Base-by-base conservation (phyloP, 345 rosid species). In the Rhizophora mangle region DNA sequence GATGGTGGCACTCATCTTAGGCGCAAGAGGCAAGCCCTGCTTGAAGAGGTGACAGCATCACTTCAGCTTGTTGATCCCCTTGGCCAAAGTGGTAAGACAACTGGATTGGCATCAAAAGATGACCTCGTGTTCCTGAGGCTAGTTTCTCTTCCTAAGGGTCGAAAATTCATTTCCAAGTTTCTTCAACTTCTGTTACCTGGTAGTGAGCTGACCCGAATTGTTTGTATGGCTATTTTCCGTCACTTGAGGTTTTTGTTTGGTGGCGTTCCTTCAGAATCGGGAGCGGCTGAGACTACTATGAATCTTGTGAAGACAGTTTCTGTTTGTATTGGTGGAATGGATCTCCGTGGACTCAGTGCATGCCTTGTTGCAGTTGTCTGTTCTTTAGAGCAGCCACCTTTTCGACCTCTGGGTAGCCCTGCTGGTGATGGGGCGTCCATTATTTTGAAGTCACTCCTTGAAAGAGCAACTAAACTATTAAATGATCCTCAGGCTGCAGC, bases 291-390 rank as follows among this genome's bases (percentile, higher is more conserved):
- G 82, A 83, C 98, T 19, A 81, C 86, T 18, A 60, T 58, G 49
- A 74, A 79, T 79, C 95, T 94, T 65, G 88, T 89, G 6, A 84
- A 87, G 75, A 78, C 86, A 0, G 92, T 95, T 52, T 82, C 87
- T 8, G 75, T 75, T 11, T 92, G 93, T 66, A 83, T 95, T 58
- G 79, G 73, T 68, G 84, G 83, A 53, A 95, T 95, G 99, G 96
- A 95, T 72, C 87, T 92, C 21, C 89, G 88, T 64, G 89, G 97
- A 43, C 83, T 95, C 16, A 86, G 99, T 70, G 93, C 91, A 51
- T 95, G 99, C 80, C 96, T 95, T 67, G 96, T 92, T 57, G 97
- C 99, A 27, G 96, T 95, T 72, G 99, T 95, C 69, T 95, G 99
- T 72, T 95, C 99, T 36, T 84, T 86, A 27, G 99, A 95, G 81